Conservation (phyloP, 306 rosid genomes). For the Prinsepia uniflora region DNA sequence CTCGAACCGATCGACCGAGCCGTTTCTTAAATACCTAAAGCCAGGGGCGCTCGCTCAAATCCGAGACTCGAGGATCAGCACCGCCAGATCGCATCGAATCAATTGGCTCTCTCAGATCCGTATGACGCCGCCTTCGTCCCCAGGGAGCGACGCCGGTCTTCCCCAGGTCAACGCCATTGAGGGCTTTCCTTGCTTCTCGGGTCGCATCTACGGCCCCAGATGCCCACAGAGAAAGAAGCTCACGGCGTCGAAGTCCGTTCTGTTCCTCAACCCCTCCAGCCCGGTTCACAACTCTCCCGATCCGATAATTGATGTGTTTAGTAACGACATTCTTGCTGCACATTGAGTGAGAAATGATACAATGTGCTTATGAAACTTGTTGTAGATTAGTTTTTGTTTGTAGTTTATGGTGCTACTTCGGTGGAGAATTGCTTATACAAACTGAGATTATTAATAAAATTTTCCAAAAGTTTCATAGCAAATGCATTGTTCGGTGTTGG, state of each 20-base stretch:
- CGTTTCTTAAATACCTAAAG: conserved; percentile 68
- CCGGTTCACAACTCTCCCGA: conserved; percentile 45
- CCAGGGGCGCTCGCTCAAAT: conserved; percentile 87
- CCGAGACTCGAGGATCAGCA: conserved; percentile 76
- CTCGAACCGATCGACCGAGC: conserved; percentile 23
- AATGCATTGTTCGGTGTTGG: not conserved
- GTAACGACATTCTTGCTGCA: conserved; percentile 48
- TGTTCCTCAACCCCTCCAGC: conserved; percentile 33
- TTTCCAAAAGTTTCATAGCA: not conserved
- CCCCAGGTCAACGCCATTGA: conserved; percentile 26
- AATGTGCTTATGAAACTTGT: conserved; percentile 1
- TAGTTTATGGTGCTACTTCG: conserved; percentile 19
- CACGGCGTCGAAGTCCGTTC: conserved; percentile 51
- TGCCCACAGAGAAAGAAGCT: conserved; percentile 76
- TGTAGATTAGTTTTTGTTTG: conserved; percentile 38
- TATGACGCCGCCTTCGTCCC: conserved; percentile 25
- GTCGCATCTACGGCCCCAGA: conserved; percentile 51
- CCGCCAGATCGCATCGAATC: conserved; percentile 52
- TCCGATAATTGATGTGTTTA: conserved; percentile 46
- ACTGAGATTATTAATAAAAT: conserved; percentile 26
- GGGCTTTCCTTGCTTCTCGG: conserved; percentile 48
- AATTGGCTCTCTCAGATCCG: conserved; percentile 42
- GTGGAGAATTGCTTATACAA: conserved; percentile 26
- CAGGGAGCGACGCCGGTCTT: conserved; percentile 16
- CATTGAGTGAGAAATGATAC: conserved; percentile 33